These are phyloP conservation scores for Nakaseomyces uthaithaninus DNA, from an alignment of 1,139 yeast genomes.

Conservation along the genomic window DNA sequence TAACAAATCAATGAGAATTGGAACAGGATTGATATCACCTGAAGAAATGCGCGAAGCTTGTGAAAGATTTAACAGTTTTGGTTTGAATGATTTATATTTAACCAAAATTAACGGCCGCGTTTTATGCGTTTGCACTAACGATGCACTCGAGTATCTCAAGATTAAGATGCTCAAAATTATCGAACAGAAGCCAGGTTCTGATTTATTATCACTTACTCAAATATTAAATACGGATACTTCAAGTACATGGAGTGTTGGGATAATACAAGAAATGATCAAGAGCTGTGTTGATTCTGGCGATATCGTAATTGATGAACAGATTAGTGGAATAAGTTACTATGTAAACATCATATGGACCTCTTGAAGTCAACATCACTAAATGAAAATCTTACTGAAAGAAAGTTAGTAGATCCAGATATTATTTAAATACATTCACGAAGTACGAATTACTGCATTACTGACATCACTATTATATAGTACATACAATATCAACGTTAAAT, in stretches of 20 bases:
- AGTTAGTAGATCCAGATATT: too few relatives aligned
- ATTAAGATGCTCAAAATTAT: slow-evolving; percentile 30
- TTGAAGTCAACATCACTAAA: neutral
- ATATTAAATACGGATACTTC: slow-evolving; percentile 31
- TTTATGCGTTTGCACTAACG: slow-evolving; percentile 32
- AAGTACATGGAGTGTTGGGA: slow-evolving; percentile 61
- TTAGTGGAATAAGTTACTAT: slow-evolving; percentile 29
- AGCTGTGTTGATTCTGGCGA: slow-evolving; percentile 50
- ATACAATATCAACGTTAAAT: too few relatives aligned
- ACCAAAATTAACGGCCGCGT: slow-evolving; percentile 38
- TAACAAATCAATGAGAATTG: slow-evolving; percentile 49
- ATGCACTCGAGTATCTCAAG: slow-evolving; percentile 37
- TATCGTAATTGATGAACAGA: slow-evolving; percentile 54
- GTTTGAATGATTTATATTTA: slow-evolving; percentile 39
- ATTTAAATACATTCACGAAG: too few relatives aligned
- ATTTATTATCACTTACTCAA: slow-evolving; percentile 26
- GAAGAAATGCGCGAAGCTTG: slow-evolving; percentile 48
- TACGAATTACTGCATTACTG: too few relatives aligned
- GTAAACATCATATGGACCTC: slow-evolving; percentile 19
- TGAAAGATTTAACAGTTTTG: slow-evolving; percentile 38
- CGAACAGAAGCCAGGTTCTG: slow-evolving; percentile 23
- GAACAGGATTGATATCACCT: slow-evolving; percentile 53
- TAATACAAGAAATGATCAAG: slow-evolving; percentile 61
- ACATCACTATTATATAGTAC: too few relatives aligned
- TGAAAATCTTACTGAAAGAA: too few relatives aligned